Conservation (phyloP, 768 basidiomycete species). For the Leccinum pellstonianum region DNA sequence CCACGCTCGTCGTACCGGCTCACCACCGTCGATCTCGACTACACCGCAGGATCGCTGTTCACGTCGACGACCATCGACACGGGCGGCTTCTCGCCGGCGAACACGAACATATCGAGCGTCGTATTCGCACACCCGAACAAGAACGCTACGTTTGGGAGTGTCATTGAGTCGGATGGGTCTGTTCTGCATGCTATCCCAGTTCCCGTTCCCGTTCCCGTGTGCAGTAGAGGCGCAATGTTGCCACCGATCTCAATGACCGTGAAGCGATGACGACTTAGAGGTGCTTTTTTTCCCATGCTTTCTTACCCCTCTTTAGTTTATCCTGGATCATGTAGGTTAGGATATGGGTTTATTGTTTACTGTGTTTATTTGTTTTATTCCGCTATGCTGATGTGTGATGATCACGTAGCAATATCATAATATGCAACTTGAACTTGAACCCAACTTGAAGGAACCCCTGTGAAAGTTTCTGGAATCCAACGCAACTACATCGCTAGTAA, state of each 20-base stretch:
- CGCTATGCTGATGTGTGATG: neutral
- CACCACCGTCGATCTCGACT: slow-evolving; percentile 28
- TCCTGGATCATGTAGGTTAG: neutral
- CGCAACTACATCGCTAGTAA: no score
- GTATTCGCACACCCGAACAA: neutral
- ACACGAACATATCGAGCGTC: slow-evolving; percentile 10
- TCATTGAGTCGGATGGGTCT: neutral
- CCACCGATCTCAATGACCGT: neutral
- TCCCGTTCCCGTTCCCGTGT: neutral
- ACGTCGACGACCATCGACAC: neutral
- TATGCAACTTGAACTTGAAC: neutral
- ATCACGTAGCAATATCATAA: neutral
- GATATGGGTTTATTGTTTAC: neutral
- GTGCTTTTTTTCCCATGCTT: neutral
- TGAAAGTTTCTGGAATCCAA: no score
- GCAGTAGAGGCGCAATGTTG: neutral
- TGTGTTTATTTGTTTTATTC: neutral
- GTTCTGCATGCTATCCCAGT: neutral
- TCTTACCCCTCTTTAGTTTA: neutral
- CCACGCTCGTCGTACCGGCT: slow-evolving; percentile 9
- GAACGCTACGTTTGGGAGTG: neutral
- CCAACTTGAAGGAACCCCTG: no score
- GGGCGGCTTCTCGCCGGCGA: neutral
- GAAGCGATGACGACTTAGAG: neutral
- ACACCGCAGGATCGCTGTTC: slow-evolving; percentile 5